Conservation (phyloP, 1,284 basidiomycete genomes). For the Sporisorium reilianum region DNA sequence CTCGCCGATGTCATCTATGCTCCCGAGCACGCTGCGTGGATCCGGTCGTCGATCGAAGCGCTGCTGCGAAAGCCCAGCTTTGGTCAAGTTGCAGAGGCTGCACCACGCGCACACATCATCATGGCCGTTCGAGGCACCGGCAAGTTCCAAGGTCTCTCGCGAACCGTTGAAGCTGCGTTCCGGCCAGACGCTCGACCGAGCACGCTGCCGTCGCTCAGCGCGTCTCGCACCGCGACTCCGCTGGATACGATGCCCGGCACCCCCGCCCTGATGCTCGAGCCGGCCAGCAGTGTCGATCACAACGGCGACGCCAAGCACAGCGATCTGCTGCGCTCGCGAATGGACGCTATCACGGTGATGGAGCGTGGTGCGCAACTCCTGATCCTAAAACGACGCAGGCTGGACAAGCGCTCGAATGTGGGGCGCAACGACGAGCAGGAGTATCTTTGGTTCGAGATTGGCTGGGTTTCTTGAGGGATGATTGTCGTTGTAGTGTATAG, state of each 20-base stretch:
- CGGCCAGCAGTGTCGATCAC: neutral
- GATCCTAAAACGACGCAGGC: slow-evolving; percentile 28
- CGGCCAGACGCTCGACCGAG: slow-evolving; percentile 3
- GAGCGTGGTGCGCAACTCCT: slow-evolving; percentile 10
- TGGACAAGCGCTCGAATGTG: slow-evolving; percentile 36
- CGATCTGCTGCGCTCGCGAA: slow-evolving; percentile 31
- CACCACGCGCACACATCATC: slow-evolving; percentile 41
- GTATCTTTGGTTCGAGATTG: slow-evolving; percentile 52
- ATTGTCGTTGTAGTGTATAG: slow-evolving; percentile 2
- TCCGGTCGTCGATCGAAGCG: slow-evolving; percentile 41
- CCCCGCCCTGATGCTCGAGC: slow-evolving; percentile 14
- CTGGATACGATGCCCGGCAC: slow-evolving; percentile 41
- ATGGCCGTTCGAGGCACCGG: slow-evolving; percentile 45
- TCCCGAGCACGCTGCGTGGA: slow-evolving; percentile 44
- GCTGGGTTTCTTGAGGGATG: slow-evolving; percentile 28
- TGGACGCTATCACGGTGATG: slow-evolving; percentile 14
- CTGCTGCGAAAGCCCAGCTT: slow-evolving; percentile 26
- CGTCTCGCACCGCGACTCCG: slow-evolving; percentile 25
- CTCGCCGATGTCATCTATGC: slow-evolving; percentile 50
- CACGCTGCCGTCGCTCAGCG: slow-evolving; percentile 26
- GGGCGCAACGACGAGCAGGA: slow-evolving; percentile 50
- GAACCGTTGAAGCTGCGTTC: slow-evolving; percentile 46
- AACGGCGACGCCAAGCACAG: slow-evolving; percentile 22
- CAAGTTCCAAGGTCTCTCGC: slow-evolving; percentile 43
- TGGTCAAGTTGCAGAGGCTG: neutral